These are phyloP conservation scores for Eucalyptus pumila DNA, from an alignment of 345 rosid species.

Conservation along the genomic window DNA sequence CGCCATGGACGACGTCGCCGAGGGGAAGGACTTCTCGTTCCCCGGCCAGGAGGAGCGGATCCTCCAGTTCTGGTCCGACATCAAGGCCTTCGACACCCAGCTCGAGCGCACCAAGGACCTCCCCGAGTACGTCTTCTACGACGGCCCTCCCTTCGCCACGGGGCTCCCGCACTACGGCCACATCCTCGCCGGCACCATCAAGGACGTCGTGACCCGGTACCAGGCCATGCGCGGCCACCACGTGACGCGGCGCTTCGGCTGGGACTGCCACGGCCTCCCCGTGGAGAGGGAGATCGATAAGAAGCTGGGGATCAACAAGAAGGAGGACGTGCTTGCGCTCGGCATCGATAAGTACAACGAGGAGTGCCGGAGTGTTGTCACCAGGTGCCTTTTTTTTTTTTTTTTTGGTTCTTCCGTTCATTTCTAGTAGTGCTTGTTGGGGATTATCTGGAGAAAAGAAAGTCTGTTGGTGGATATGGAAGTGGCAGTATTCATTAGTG, in stretches of 20 bases:
- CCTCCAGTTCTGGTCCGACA: slow-evolving; percentile 49
- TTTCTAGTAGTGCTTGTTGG: not conserved
- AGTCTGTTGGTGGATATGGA: not conserved
- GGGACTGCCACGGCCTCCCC: slow-evolving; percentile 98
- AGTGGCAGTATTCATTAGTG: not conserved
- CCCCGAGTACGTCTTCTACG: slow-evolving; percentile 88
- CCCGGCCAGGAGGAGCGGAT: slow-evolving; percentile 61
- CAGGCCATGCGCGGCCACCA: slow-evolving; percentile 89
- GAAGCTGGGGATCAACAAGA: slow-evolving; percentile 47
- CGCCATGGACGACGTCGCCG: slow-evolving; percentile 84
- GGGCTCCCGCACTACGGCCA: slow-evolving; percentile 98
- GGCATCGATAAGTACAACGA: slow-evolving; percentile 91
- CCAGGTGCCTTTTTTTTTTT: slow-evolving; percentile 5
- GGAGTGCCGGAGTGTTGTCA: slow-evolving; percentile 82
- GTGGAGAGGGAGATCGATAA: slow-evolving; percentile 87
- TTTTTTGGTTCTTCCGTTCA: not conserved
- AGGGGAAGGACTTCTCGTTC: slow-evolving; percentile 83
- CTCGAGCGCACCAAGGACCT: slow-evolving; percentile 35
- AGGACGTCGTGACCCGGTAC: slow-evolving; percentile 85
- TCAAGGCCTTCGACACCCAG: slow-evolving; percentile 81
- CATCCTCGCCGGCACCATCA: slow-evolving; percentile 93
- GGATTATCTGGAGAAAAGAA: not conserved
- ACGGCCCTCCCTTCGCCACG: slow-evolving; percentile 98
- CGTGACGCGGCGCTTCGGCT: slow-evolving; percentile 91
- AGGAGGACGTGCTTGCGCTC: slow-evolving; percentile 54